Conservation (phyloP, 1,284 basidiomycete species). For the Pholiota adiposa region DNA sequence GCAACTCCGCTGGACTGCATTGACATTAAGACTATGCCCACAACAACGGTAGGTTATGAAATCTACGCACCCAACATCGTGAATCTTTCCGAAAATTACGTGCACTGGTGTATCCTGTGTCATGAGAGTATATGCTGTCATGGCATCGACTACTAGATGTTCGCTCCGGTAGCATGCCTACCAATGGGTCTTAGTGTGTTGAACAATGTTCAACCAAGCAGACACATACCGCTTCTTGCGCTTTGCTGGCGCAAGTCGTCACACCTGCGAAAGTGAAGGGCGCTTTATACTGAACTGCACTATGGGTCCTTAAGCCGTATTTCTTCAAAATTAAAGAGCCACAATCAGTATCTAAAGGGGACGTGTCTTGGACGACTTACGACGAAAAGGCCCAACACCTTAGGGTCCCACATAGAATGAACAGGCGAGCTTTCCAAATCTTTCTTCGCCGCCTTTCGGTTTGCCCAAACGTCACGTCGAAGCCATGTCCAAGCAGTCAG, state of each 20-base stretch:
- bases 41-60: neutral
- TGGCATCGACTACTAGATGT: neutral
- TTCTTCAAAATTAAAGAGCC: neutral
- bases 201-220: neutral
- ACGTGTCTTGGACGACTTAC: neutral
- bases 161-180: conserved; percentile 6
- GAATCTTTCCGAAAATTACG: neutral
- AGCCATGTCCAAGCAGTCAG: conserved; percentile 4
- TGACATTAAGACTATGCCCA: neutral
- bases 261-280: conserved; percentile 1
- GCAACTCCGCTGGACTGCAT: neutral
- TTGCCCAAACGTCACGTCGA: conserved; percentile 1
- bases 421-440: neutral
- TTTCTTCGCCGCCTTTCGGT: neutral
- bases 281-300: neutral
- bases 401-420: neutral
- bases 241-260: neutral
- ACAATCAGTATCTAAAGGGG: too few relatives aligned
- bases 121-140: neutral
- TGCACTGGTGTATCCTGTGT: neutral
- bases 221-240: conserved; percentile 3
- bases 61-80: neutral
- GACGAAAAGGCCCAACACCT: neutral
- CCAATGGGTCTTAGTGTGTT: too few relatives aligned
- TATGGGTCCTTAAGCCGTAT: neutral